Evolutionary conservation across 1,284 basidiomycete genomes (phyloP).

Genomic region (Phenoliferia sp.): DNA sequence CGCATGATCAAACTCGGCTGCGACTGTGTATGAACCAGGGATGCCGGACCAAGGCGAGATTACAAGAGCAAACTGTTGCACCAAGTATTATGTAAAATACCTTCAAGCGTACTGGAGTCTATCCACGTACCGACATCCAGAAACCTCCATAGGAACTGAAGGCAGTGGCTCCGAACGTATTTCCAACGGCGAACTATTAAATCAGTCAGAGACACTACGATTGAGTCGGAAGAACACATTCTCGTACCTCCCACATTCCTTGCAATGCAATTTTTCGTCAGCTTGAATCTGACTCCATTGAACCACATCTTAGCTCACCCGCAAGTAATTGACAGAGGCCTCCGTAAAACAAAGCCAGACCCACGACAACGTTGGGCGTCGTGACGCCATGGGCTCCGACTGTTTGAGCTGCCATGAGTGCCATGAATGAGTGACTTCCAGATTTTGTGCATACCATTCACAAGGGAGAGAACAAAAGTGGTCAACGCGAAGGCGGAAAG

Average conservation of each 20-base stretch:
- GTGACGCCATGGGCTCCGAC: constrained; percentile 41
- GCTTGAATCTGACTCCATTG: not conserved
- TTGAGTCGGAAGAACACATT: not conserved
- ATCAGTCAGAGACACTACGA: constrained; percentile 47
- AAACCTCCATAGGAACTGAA: constrained; percentile 25
- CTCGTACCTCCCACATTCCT: too few relatives aligned
- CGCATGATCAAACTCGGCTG: constrained; percentile 47
- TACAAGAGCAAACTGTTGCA: constrained; percentile 32
- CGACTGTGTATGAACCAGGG: constrained; percentile 41
- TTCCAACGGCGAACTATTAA: constrained; percentile 59
- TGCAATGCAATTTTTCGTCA: too few relatives aligned
- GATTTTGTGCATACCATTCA: constrained; percentile 30
- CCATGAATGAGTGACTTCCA: not conserved
- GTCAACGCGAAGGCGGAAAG: constrained; percentile 50
- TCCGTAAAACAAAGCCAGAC: constrained; percentile 66
- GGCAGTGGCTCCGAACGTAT: constrained; percentile 59
- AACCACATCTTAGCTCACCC: not conserved
- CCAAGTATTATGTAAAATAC: too few relatives aligned
- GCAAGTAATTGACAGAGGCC: too few relatives aligned
- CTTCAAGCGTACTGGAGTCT: not conserved
- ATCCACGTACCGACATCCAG: constrained; percentile 8
- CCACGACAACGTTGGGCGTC: constrained; percentile 69
- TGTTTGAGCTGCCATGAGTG: not conserved
- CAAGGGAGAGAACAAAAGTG: constrained; percentile 51
- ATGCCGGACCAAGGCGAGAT: constrained; percentile 49